phyloP scores from a whole-genome alignment of 345 rosid genomes.

The Noccaea caerulescens region DNA sequence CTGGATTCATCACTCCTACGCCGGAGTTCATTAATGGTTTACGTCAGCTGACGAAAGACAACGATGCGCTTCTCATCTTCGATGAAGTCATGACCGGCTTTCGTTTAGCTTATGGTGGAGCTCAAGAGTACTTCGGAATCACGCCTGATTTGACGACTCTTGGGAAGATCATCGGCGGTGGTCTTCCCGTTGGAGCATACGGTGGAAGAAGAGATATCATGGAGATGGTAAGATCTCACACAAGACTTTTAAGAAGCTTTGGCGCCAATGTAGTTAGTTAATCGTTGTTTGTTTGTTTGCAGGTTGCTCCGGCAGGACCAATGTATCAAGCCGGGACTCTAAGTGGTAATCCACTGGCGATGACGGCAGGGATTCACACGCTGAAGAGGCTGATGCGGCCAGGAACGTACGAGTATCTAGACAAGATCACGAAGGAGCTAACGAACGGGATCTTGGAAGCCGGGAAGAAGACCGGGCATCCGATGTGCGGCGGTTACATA shows the following conservation, averaged over 20 bases:
- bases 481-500: slow-evolving; percentile 82
- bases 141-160: slow-evolving; percentile 85
- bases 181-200: slow-evolving; percentile 92
- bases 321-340: slow-evolving; percentile 98
- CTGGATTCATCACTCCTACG: slow-evolving; percentile 79
- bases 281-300: background rate
- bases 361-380: slow-evolving; percentile 90
- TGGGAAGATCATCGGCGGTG: slow-evolving; percentile 93
- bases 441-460: slow-evolving; percentile 72
- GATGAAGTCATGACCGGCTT: slow-evolving; percentile 99
- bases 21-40: slow-evolving; percentile 70
- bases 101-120: slow-evolving; percentile 90
- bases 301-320: slow-evolving; percentile 94
- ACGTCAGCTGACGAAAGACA: slow-evolving; percentile 60
- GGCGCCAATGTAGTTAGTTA: background rate
- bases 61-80: slow-evolving; percentile 70
- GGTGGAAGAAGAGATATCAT: slow-evolving; percentile 93
- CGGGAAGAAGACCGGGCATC: slow-evolving; percentile 84
- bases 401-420: slow-evolving; percentile 76
- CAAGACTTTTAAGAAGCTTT: background rate
- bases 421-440: slow-evolving; percentile 73
- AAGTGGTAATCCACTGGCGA: slow-evolving; percentile 95
- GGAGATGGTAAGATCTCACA: slow-evolving; percentile 66
- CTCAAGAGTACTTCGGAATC: slow-evolving; percentile 82
- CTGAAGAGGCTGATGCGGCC: slow-evolving; percentile 70